These are phyloP conservation scores for Coemansia sp. DNA, from an alignment of 192 early-diverging fungal genomes.

Conservation along the genomic window DNA sequence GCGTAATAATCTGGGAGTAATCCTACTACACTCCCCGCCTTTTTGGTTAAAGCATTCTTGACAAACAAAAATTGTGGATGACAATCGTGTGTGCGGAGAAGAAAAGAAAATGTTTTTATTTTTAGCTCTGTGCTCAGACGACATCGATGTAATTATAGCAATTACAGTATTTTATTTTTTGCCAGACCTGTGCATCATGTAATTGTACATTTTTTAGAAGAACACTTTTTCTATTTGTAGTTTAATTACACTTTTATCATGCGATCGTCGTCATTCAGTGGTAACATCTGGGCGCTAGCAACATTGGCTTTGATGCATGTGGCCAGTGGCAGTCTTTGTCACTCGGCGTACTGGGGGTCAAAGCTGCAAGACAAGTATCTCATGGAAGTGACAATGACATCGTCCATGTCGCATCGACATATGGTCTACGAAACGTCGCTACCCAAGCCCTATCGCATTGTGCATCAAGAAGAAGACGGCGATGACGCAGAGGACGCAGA, in stretches of 20 bases:
- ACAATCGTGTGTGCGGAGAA: background rate
- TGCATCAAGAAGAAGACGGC: constrained; percentile 47
- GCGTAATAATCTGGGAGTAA: constrained; percentile 44
- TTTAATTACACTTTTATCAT: constrained; percentile 6
- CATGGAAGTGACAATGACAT: constrained; percentile 35
- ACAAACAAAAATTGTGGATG: background rate
- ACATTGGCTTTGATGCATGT: background rate
- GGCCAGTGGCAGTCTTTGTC: constrained; percentile 28
- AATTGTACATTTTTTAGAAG: constrained; percentile 1
- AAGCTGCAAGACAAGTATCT: constrained; percentile 41
- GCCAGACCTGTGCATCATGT: background rate
- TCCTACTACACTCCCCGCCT: background rate
- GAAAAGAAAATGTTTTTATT: constrained; percentile 10
- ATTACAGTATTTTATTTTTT: background rate
- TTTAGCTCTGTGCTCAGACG: constrained; percentile 4
- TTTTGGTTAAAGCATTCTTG: background rate
- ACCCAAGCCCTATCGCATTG: constrained; percentile 52
- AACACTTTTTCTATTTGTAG: background rate
- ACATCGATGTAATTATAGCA: constrained; percentile 3
- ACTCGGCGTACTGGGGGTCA: constrained; percentile 45
- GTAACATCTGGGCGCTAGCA: background rate
- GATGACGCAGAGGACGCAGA: constrained; percentile 46
- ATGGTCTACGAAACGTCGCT: constrained; percentile 48
- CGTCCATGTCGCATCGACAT: constrained; percentile 32
- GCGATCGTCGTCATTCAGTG: background rate